Evolutionary conservation across 805 yeast genomes (phyloP).

Genomic region (Groenewaldozyma salmanticensis): DNA sequence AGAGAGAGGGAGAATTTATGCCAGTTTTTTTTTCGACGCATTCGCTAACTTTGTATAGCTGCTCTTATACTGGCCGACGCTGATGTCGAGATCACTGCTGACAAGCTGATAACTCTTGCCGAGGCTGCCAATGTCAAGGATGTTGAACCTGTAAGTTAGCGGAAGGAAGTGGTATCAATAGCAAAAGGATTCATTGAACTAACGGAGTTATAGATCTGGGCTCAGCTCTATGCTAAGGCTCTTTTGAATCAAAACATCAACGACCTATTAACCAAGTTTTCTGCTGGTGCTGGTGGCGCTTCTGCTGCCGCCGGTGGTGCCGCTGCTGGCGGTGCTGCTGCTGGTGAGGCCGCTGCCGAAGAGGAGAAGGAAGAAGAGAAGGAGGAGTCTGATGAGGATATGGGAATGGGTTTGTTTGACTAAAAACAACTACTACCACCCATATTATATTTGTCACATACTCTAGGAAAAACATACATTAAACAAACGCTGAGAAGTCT

Average conservation of each 20-base stretch:
- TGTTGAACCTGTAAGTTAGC: constrained; percentile 44
- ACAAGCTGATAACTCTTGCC: constrained; percentile 69
- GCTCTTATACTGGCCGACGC: constrained; percentile 97
- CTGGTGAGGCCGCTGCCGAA: constrained; percentile 51
- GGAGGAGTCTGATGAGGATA: constrained; percentile 65
- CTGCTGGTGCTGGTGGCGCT: constrained; percentile 66
- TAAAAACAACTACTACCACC: too few species aligned
- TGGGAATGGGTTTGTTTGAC: constrained; percentile 94
- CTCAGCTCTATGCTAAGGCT: constrained; percentile 83
- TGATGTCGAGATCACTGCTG: constrained; percentile 85
- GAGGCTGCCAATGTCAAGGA: constrained; percentile 69
- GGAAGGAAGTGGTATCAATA: background rate
- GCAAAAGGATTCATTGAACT: background rate
- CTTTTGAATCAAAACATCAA: constrained; percentile 74
- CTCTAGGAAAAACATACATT: too few species aligned
- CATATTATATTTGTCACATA: too few species aligned
- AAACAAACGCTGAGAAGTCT: too few species aligned
- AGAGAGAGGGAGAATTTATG: constrained; percentile 3
- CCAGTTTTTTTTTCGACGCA: constrained; percentile 4
- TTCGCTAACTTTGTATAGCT: constrained; percentile 35
- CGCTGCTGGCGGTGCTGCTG: constrained; percentile 54
- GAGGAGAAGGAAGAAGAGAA: constrained; percentile 47
- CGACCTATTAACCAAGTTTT: constrained; percentile 60
- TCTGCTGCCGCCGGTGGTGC: constrained; percentile 55
- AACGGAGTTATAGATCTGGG: constrained; percentile 47